Evolutionary conservation across 2,329 filamentous ascomycete genomes (phyloP).

Genomic region (Aciculosporium take): DNA sequence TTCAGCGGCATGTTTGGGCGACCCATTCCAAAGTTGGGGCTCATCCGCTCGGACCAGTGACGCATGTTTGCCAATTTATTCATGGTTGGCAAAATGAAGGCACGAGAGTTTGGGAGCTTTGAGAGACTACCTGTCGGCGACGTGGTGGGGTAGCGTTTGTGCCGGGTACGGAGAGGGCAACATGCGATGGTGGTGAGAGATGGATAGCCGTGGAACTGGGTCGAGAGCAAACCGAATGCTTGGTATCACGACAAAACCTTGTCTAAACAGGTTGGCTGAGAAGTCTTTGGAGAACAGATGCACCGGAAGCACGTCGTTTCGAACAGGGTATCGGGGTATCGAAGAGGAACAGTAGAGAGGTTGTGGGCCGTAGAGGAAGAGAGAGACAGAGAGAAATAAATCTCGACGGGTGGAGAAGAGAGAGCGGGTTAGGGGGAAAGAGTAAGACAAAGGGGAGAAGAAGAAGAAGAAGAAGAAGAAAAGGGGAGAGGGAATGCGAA

Average conservation of each 20-base stretch:
- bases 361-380: not conserved
- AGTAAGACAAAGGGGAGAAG: constrained; percentile 7
- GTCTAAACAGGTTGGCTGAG: no score
- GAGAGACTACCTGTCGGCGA: constrained; percentile 2
- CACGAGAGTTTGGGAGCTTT: not conserved
- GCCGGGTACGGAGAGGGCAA: constrained; percentile 2
- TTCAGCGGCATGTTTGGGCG: constrained; percentile 43
- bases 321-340: constrained; percentile 10
- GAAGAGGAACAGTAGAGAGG: constrained; percentile 1
- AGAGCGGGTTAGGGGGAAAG: constrained; percentile 6
- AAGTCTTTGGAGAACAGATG: no score
- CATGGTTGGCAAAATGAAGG: constrained; percentile 33
- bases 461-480: not conserved
- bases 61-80: constrained; percentile 60
- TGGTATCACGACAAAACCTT: constrained; percentile 12
- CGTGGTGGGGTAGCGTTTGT: not conserved
- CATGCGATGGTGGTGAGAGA: constrained; percentile 6
- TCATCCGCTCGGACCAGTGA: constrained; percentile 59
- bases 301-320: constrained; percentile 4
- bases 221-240: constrained; percentile 13
- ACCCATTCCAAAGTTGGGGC: constrained; percentile 52
- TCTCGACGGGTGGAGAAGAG: not conserved
- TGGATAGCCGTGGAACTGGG: constrained; percentile 12
- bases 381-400: constrained; percentile 5
- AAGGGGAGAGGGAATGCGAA: not conserved